Evolutionary conservation across 1,284 basidiomycete species (phyloP).

Genomic region (Trichosporon coremiiforme): DNA sequence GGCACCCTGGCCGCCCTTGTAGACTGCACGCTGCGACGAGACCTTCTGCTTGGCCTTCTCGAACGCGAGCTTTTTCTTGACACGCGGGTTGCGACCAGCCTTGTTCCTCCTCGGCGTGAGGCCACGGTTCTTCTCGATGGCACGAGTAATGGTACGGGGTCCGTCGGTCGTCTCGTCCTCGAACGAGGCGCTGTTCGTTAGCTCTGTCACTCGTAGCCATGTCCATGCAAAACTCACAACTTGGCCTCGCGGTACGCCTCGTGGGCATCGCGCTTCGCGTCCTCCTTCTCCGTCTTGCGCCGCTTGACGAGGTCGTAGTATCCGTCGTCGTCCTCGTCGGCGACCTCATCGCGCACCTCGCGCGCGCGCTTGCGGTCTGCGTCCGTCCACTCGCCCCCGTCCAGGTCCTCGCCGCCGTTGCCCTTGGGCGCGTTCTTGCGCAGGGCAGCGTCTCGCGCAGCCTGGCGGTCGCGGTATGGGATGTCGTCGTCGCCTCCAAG

Average conservation of each 20-base stretch:
- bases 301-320: conserved; percentile 88
- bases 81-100: conserved; percentile 84
- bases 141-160: conserved; percentile 80
- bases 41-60: conserved; percentile 92
- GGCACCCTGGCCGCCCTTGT: conserved; percentile 73
- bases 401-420: conserved; percentile 51
- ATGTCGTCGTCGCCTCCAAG: conserved; percentile 76
- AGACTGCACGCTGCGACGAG: conserved; percentile 81
- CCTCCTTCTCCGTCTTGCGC: conserved; percentile 70
- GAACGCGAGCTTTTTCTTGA: conserved; percentile 90
- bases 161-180: conserved; percentile 60
- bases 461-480: conserved; percentile 57
- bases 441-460: conserved; percentile 58
- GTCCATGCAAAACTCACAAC: conserved; percentile 60
- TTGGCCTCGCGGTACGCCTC: conserved; percentile 67
- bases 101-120: conserved; percentile 85
- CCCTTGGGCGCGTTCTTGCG: conserved; percentile 54
- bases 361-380: conserved; percentile 59
- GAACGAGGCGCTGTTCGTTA: conserved; percentile 59
- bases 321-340: conserved; percentile 62
- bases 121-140: conserved; percentile 89
- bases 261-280: conserved; percentile 76
- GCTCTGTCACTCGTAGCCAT: not conserved
- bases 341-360: conserved; percentile 58
- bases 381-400: conserved; percentile 58